Base-by-base conservation (phyloP, 192 early-diverging fungal species). In the Gigaspora rosea region DNA sequence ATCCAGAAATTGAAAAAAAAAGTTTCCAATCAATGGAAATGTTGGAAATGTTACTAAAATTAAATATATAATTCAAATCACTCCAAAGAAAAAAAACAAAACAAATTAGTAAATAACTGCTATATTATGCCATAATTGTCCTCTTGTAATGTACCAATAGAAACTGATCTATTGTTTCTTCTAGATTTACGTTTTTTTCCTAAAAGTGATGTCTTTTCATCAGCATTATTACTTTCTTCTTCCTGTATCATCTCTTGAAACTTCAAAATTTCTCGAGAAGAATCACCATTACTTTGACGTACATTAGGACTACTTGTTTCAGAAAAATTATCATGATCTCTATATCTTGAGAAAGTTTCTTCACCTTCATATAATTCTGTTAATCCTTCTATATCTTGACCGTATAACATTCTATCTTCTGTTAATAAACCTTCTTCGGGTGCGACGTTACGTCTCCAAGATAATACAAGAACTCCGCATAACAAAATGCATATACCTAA, bases 381-480 rank as follows among this genome's bases (percentile, higher is more conserved):
- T 50, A 69, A 69, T 6, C 67, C 67, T 69, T 69, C 67, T 16
- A 69, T 32, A 69, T 69, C 48, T 32, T 69, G 47, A 16, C 22
- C 67, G 22, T 50, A 69, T 51, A 69, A 51, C 48, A 50, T 51
- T 16, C 67, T 69, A 50, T 69, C 22, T 49, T 69, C 64, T 20
- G 20, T 20, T 15, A 51, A 20, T 48, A 78, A 35, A 66, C 67
- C 77, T 49, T 71, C 69, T 58, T 80, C 77, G 50, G 63, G 63
- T 49, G 66, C 33, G 10, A 18, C 54, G 58, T 64, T 78, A n/a
- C 35, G 72, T 46, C 86, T 76, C 87, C 87, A 88, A 33, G 92
- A 92, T 36, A 94, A 76, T 32, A 93, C 82, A 54, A 89, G 64
- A 3, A 94, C 92, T 8, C 92, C 92, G 15, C 81, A 68, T 11